Conservation (phyloP, 225 moss, liverwort and hornwort species). For the Marchantia paleacea region DNA sequence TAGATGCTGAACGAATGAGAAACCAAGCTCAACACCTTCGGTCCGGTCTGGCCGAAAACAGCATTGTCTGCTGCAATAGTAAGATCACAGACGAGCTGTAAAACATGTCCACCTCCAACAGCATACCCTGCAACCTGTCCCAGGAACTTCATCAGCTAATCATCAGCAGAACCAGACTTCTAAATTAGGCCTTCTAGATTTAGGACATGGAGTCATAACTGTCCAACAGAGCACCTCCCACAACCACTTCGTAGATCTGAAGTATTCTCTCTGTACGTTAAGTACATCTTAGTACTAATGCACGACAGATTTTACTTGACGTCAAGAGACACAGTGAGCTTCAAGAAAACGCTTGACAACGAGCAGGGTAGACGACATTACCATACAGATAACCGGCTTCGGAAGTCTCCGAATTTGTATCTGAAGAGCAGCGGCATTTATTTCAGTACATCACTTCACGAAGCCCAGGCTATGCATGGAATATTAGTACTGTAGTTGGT, state of each 20-base stretch:
- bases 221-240: neutral
- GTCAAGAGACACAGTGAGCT: neutral
- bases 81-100: conserved; percentile 95
- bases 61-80: conserved; percentile 97
- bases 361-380: conserved; percentile 25
- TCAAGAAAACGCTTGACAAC: neutral
- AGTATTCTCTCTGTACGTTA: neutral
- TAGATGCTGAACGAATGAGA: neutral
- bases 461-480: neutral
- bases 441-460: neutral
- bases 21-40: conserved; percentile 54
- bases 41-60: conserved; percentile 93
- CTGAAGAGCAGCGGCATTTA: conserved; percentile 32
- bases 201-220: neutral
- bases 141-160: conserved; percentile 7
- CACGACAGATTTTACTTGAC: neutral
- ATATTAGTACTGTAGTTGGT: too few species aligned
- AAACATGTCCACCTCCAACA: conserved; percentile 95
- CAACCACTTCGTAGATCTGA: neutral
- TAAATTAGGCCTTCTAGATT: neutral
- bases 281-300: neutral
- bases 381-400: conserved; percentile 99
- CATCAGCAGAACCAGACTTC: neutral
- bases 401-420: conserved; percentile 91
- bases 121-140: conserved; percentile 94